phyloP scores from a whole-genome alignment of 441 rosid species.

The Hypseocharis bilobata region DNA sequence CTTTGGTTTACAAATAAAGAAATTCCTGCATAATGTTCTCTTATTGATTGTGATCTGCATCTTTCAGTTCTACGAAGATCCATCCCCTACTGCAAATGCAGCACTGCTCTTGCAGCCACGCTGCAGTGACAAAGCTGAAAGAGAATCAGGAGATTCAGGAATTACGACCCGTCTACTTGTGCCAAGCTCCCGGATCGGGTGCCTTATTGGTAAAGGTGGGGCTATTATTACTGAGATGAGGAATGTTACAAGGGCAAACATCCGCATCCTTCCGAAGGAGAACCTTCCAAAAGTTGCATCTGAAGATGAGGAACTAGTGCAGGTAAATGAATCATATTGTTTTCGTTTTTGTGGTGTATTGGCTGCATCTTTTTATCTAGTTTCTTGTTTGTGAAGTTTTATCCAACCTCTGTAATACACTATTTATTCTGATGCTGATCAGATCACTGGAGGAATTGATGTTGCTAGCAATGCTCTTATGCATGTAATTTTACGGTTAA shows the following conservation, averaged over 20 bases:
- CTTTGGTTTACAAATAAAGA: not conserved
- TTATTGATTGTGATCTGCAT: slow-evolving; percentile 4
- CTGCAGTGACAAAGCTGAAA: slow-evolving; percentile 82
- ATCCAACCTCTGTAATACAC: slow-evolving; percentile 4
- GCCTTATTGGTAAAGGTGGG: slow-evolving; percentile 95
- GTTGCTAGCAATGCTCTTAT: slow-evolving; percentile 88
- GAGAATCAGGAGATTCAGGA: slow-evolving; percentile 78
- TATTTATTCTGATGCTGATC: slow-evolving; percentile 19
- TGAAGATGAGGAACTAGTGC: slow-evolving; percentile 90
- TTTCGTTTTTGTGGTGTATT: not conserved
- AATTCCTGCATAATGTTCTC: not conserved
- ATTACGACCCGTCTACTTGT: slow-evolving; percentile 84
- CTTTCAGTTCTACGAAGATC: slow-evolving; percentile 63
- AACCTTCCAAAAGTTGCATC: slow-evolving; percentile 84
- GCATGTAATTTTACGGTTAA: slow-evolving; percentile 62
- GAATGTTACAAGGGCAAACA: slow-evolving; percentile 71
- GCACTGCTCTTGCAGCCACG: slow-evolving; percentile 78
- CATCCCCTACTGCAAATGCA: slow-evolving; percentile 82
- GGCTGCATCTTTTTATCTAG: slow-evolving; percentile 13
- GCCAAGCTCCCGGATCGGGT: slow-evolving; percentile 85
- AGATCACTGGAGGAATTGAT: slow-evolving; percentile 93
- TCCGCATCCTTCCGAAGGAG: slow-evolving; percentile 80
- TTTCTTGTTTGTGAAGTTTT: slow-evolving; percentile 5
- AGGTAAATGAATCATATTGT: slow-evolving; percentile 37
- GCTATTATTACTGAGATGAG: slow-evolving; percentile 84